Evolutionary conservation across 148 eudicot genomes (phyloP), one percentile per base, ranked within the genome.

Genomic region (Vaccinium corymbosum): DNA sequence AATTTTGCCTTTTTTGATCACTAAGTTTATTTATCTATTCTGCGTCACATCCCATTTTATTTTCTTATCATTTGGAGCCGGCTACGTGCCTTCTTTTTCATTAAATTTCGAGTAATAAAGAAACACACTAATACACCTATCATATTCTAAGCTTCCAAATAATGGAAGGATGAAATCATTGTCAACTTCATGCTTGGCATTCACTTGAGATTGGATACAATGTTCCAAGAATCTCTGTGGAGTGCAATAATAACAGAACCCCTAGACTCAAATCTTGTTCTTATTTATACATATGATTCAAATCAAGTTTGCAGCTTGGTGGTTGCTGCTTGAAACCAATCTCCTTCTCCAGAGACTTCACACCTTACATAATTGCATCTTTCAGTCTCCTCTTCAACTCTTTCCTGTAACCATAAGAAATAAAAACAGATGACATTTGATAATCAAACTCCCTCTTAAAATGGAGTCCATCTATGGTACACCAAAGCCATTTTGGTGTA

Each of bases 341-440:
- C 46, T 42, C 46, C 46, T 42, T 42, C 7, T 42, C 46, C 46
- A 42, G 0, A 46, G 14, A 75, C 48, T 19, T n/a, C 66, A 46
- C 29, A 35, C 19, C 15, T 53, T 42, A 80, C 5, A 57, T 0
- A 10, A 80, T 4, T 19, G 80, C 83, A 83, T 85, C 88, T 87
- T 79, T 90, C 17, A 92, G 50, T 85, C 98, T 90, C 89, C 98
- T 91, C 90, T 81, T 87, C 87, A 94, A 75, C 88, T 94, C 98
- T 86, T 82, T 85, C 88, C 98, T 94, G 89, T 49, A 85, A 15
- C 62, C n/a, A 83, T 1, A 81, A 78, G 25, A 75, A 56, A 75
- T 46, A 46, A 20, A 20, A 46, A 6, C 76, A 10, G 5, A 42
- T 15, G 1, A 50, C 35, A 16, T 48, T 73, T 2, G 55, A n/a